A percentile compares a stretch with the other conserved stretches of the same genome.
phyloP scores from a whole-genome alignment of 2,329 filamentous ascomycete species.

The Aureobasidium sp. region DNA sequence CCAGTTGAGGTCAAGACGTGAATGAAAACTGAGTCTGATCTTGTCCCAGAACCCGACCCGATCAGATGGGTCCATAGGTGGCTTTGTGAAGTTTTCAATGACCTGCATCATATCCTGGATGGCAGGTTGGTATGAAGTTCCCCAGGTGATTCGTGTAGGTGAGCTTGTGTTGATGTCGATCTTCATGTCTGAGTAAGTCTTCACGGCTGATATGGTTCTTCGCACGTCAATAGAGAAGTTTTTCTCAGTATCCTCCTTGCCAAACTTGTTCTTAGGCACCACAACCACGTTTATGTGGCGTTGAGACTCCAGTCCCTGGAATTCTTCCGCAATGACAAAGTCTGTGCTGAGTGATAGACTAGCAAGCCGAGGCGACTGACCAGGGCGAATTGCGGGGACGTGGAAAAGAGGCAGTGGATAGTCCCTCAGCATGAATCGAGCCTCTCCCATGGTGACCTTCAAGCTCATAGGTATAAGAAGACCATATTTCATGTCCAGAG shows the following conservation, averaged over 20 bases:
- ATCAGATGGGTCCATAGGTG: conserved; percentile 87
- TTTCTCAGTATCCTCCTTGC: conserved; percentile 51
- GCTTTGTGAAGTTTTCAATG: conserved; percentile 94
- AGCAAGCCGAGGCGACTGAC: conserved; percentile 72
- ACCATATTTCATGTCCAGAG: conserved; percentile 81
- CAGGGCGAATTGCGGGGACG: conserved; percentile 72
- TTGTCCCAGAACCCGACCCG: conserved; percentile 98
- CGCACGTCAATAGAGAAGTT: conserved; percentile 80
- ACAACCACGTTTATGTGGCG: conserved; percentile 77
- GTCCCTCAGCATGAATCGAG: conserved; percentile 76
- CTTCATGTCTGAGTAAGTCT: conserved; percentile 88
- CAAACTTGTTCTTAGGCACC: conserved; percentile 59
- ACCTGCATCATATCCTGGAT: conserved; percentile 99
- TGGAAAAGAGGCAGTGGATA: conserved; percentile 90
- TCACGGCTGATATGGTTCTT: conserved; percentile 87
- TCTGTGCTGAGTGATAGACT: conserved; percentile 79
- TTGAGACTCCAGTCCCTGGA: conserved; percentile 69
- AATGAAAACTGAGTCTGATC: conserved; percentile 89
- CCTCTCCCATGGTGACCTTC: conserved; percentile 83
- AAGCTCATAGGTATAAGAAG: conserved; percentile 86
- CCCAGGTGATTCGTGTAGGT: conserved; percentile 93
- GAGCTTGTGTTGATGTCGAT: conserved; percentile 90
- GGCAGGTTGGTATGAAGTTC: conserved; percentile 92
- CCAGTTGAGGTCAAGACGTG: conserved; percentile 81
- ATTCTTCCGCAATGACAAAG: conserved; percentile 95